A percentile compares a stretch with the other conserved stretches of the same genome.
Evolutionary conservation across 345 rosid species (phyloP).

Genomic region (Linum usitatissimum): DNA sequence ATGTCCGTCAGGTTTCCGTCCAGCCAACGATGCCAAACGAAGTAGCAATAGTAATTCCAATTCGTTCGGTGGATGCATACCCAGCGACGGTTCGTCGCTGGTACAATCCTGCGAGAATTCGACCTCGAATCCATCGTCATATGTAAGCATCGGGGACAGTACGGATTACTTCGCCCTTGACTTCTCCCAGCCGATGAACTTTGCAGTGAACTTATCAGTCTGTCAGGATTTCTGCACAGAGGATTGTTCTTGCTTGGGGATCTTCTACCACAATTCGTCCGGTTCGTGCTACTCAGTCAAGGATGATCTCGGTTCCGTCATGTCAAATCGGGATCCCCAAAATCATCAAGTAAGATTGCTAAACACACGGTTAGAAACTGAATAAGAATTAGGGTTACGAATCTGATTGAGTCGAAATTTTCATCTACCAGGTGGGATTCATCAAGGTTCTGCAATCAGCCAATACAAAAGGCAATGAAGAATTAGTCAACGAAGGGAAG

Average conservation of each 20-base stretch:
- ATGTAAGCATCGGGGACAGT: slow-evolving; percentile 1
- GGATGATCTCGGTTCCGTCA: slow-evolving; percentile 12
- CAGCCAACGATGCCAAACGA: not conserved
- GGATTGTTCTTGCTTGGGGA: slow-evolving; percentile 15
- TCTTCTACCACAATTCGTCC: slow-evolving; percentile 3
- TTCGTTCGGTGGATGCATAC: slow-evolving; percentile 3
- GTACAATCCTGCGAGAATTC: not conserved
- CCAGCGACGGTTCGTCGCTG: slow-evolving; percentile 6
- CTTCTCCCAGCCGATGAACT: slow-evolving; percentile 8
- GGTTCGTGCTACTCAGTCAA: slow-evolving; percentile 12
- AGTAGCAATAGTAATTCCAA: not conserved
- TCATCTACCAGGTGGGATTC: slow-evolving; percentile 6
- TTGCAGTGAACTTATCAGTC: not conserved
- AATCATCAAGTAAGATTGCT: not conserved
- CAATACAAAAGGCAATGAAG: not conserved
- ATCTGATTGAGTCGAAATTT: too few species aligned
- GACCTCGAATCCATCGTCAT: slow-evolving; percentile 3
- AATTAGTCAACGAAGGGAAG: not conserved
- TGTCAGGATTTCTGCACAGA: slow-evolving; percentile 13
- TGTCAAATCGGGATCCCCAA: not conserved
- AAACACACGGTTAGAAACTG: too few species aligned
- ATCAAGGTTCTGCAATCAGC: slow-evolving; percentile 4
- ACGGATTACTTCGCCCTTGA: slow-evolving; percentile 10
- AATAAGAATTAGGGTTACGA: too few species aligned
- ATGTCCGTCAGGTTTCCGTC: slow-evolving; percentile 9